phyloP scores from a whole-genome alignment of 176 grass and related monocot genomes.

The Juncus inflexus region DNA sequence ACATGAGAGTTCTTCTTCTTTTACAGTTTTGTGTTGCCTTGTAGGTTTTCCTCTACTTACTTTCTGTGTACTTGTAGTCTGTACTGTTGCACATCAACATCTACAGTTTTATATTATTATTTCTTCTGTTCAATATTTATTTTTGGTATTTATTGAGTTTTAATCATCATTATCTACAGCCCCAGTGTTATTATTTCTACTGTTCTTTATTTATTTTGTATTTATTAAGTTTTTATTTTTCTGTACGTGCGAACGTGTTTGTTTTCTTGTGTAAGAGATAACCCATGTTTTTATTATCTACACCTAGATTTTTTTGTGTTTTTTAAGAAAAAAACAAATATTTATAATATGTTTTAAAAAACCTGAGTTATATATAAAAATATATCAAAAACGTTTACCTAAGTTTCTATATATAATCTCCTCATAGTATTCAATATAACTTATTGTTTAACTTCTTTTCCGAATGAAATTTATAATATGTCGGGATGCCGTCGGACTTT shows the following conservation, averaged over 20 bases:
- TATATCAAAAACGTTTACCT: too few relatives aligned
- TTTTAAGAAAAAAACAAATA: too few relatives aligned
- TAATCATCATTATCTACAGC: neutral
- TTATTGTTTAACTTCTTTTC: too few relatives aligned
- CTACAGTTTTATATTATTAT: too few relatives aligned
- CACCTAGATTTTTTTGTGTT: too few relatives aligned
- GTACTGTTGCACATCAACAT: neutral
- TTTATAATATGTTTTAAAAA: too few relatives aligned
- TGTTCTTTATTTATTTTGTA: constrained; percentile 14
- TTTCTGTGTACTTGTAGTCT: neutral
- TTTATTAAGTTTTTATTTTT: neutral
- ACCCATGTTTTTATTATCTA: neutral
- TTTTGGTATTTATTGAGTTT: neutral
- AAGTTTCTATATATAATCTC: too few relatives aligned
- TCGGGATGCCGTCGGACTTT: too few relatives aligned
- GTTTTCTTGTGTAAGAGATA: neutral
- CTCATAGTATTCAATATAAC: too few relatives aligned
- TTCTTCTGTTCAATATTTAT: too few relatives aligned
- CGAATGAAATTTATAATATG: too few relatives aligned
- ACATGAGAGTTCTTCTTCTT: neutral
- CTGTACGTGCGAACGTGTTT: neutral
- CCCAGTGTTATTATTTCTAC: neutral
- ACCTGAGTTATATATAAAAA: too few relatives aligned
- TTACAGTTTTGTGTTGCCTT: constrained; percentile 24
- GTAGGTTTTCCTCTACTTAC: neutral